Evolutionary conservation across 2,329 filamentous ascomycete species (phyloP), one percentile per base, ranked within the genome.

Genomic region (Scopulariopsis brevicaulis): DNA sequence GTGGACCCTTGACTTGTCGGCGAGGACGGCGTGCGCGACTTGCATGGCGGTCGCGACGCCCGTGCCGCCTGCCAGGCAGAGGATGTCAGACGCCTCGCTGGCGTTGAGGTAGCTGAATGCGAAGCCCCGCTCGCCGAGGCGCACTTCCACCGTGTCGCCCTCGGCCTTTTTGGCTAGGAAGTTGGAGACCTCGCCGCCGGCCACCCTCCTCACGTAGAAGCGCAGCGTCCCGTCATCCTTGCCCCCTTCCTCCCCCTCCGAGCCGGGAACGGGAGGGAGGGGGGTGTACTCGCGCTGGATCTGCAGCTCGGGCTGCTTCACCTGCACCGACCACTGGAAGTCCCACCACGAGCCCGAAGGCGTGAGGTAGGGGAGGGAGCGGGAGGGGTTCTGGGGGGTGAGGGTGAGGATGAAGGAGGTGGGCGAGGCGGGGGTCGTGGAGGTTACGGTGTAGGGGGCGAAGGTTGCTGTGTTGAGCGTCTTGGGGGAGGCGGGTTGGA

Each of bases 281-380:
- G 93, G 91, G 4, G 94, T 97, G 71, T 99, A 99, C 59, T 90
- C 85, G 61, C 94, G 77, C 51, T 90, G 89, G 64, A 99, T 96
- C 72, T 96, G 92, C 59, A 97, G 74, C 69, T 96, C 86, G 2
- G 94, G 94, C 73, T 97, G 94, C 73, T 96, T 96, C 67, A 96
- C 84, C 74, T 96, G 88, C 37, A 97, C 86, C 62, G 87, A 91
- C 87, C 90, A 96, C 50, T 95, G 78, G 4, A 88, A 87, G 58
- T 81, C 62, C 12, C 62, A 63, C 71, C 73, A 72, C 62, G 59
- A 50, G 18, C 60, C 58, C 2, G 64, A 60, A n/a, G 60, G 43
- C 24, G 64, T 60, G 20, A 51, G 63, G 28, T 43, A 59, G 59
- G 24, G 20, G 51, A 60, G 43, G n/a, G 73, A 55, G 57, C 68